phyloP scores from a whole-genome alignment of 345 rosid genomes.

The Schrenkiella parvula region DNA sequence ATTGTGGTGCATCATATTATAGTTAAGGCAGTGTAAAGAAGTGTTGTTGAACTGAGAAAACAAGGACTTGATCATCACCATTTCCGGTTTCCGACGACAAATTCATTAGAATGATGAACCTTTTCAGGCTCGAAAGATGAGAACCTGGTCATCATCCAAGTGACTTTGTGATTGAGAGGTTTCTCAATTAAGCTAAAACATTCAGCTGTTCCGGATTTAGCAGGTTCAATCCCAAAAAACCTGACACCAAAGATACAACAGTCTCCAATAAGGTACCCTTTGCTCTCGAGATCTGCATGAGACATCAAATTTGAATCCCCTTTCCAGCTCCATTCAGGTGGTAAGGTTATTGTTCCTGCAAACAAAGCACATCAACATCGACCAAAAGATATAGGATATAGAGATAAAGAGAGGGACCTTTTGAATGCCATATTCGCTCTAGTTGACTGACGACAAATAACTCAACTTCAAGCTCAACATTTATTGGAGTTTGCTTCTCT shows the following conservation, averaged over 20 bases:
- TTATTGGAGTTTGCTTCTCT: neutral
- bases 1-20: neutral
- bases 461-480: neutral
- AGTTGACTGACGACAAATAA: neutral
- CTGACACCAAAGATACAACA: constrained; percentile 22
- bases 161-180: constrained; percentile 19
- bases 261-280: constrained; percentile 16
- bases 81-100: constrained; percentile 21
- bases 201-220: neutral
- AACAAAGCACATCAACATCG: neutral
- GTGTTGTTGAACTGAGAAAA: neutral
- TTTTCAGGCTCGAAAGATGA: neutral
- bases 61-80: constrained; percentile 6
- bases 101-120: neutral
- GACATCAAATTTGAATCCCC: neutral
- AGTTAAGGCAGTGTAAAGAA: neutral
- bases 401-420: neutral
- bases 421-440: neutral
- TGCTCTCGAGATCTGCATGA: neutral
- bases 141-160: constrained; percentile 16
- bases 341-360: neutral
- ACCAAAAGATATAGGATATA: neutral
- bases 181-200: constrained; percentile 14
- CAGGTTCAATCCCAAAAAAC: neutral
- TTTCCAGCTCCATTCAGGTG: neutral